Evolutionary conservation across 345 rosid species (phyloP).

Genomic region (Geranium brycei): DNA sequence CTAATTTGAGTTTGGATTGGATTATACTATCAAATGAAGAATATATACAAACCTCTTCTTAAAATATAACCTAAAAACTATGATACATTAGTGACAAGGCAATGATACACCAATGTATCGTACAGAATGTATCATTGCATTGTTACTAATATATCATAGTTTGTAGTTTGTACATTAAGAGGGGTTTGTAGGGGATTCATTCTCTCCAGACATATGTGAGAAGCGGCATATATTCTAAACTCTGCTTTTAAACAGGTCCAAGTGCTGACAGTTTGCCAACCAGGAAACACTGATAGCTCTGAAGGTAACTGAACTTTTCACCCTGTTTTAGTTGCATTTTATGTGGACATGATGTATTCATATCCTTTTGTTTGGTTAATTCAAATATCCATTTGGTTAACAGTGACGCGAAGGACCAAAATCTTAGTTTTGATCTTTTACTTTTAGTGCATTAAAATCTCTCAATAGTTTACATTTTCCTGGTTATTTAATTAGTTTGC

Average conservation of each 20-base stretch:
- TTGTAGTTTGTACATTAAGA: neutral
- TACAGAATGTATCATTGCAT: no score
- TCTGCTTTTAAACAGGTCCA: constrained; percentile 31
- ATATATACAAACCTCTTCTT: no score
- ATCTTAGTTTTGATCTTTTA: neutral
- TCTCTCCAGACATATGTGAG: neutral
- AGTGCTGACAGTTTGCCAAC: constrained; percentile 73
- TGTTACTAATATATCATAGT: no score
- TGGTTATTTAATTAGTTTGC: neutral
- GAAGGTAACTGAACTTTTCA: constrained; percentile 36
- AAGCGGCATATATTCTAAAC: constrained; percentile 4
- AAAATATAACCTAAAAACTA: no score
- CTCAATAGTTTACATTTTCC: neutral
- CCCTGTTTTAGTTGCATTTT: neutral
- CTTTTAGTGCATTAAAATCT: neutral
- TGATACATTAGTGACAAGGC: no score
- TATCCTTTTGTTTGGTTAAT: no score
- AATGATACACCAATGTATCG: no score
- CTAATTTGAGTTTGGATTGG: neutral
- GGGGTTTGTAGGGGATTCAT: neutral
- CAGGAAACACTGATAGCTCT: constrained; percentile 31
- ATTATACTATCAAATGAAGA: neutral
- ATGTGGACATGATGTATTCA: neutral
- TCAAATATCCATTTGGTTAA: no score
- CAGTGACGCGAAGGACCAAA: no score